Base-by-base conservation (phyloP, 345 rosid genomes). In the Sonneratia caseolaris region DNA sequence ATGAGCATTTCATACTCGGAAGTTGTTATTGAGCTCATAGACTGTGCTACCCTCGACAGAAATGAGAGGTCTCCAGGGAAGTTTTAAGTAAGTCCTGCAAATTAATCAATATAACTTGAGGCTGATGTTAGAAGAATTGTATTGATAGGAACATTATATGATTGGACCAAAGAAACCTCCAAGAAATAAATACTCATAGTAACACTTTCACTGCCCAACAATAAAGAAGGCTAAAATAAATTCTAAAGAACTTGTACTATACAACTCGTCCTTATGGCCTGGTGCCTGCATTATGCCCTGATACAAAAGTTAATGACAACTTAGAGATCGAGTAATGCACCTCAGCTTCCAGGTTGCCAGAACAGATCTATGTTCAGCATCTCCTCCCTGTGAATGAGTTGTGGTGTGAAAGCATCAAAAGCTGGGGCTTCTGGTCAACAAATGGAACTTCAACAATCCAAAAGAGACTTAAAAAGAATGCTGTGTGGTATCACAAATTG, bases 21-120 rank as follows among this genome's bases (percentile, higher is more conserved):
- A 86, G 73, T 81, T 74, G 67, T 75, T 70, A 37, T 87, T 76
- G 19, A 91, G 81, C 36, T 89, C 89, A 71, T 89, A 89, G 48
- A 81, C 73, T 1, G 97, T 91, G 69, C 73, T 85, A 75, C 97
- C 97, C 32, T 87, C 75, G 22, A 89, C 76, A 0, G 81, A 83
- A 76, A 91, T 84, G 68, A 91, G 84, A 40, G 95, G 95, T 76
- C 78, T 85, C 95, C 97, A 89, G 1, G 93, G 97, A 76, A 91
- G 87, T 79, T 82, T 89, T 72, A 94, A 83, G 89, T 82, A 87
- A 55, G 96, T 94, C 79, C 98, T 94, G 86, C 64, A 65, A 64
- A 55, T 37, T 36, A 24, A 57, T 14, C 64, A 1, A 35, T 35
- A 48, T 19, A 37, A 51, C 2, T 11, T 27, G 66, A 62, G 14